These are phyloP conservation scores for Anisodus tanguticus DNA, from an alignment of 257 asterid genomes.

Conservation along the genomic window DNA sequence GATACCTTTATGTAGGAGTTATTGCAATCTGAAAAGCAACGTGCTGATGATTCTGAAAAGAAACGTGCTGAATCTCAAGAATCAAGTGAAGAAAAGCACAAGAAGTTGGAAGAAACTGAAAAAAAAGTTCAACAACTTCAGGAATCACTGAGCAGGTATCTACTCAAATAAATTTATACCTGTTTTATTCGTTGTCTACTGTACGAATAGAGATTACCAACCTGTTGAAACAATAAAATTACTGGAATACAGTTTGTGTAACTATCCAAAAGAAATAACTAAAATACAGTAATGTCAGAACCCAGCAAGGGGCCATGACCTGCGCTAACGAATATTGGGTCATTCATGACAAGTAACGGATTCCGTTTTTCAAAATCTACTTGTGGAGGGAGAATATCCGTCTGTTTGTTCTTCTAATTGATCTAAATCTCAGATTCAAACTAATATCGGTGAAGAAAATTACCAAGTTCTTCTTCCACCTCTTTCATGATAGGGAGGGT, in stretches of 20 bases:
- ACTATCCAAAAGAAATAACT: slow-evolving; percentile 3
- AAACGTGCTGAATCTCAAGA: slow-evolving; percentile 63
- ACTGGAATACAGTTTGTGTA: neutral
- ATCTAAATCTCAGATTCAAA: slow-evolving; percentile 11
- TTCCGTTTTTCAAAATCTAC: neutral
- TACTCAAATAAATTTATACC: slow-evolving; percentile 6
- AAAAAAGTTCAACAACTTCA: slow-evolving; percentile 78
- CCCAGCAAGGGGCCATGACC: neutral
- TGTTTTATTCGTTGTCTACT: neutral
- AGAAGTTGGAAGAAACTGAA: slow-evolving; percentile 88
- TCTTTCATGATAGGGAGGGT: slow-evolving; percentile 14
- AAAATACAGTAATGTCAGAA: slow-evolving; percentile 4
- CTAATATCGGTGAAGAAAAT: neutral
- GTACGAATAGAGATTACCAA: neutral
- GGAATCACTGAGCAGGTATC: slow-evolving; percentile 88
- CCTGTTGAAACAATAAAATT: neutral
- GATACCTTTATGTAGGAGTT: slow-evolving; percentile 46
- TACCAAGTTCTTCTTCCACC: neutral
- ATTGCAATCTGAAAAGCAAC: slow-evolving; percentile 70
- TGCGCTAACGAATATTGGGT: neutral
- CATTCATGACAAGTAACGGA: slow-evolving; percentile 6
- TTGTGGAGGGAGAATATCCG: neutral
- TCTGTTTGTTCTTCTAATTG: slow-evolving; percentile 18
- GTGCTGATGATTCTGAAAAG: slow-evolving; percentile 80
- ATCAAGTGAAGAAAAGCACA: slow-evolving; percentile 71